Percentiles rank a stretch among this genome's conserved stretches.
Evolutionary conservation across 1,284 basidiomycete genomes (phyloP).

Genomic region (Spongispora temasekensis): DNA sequence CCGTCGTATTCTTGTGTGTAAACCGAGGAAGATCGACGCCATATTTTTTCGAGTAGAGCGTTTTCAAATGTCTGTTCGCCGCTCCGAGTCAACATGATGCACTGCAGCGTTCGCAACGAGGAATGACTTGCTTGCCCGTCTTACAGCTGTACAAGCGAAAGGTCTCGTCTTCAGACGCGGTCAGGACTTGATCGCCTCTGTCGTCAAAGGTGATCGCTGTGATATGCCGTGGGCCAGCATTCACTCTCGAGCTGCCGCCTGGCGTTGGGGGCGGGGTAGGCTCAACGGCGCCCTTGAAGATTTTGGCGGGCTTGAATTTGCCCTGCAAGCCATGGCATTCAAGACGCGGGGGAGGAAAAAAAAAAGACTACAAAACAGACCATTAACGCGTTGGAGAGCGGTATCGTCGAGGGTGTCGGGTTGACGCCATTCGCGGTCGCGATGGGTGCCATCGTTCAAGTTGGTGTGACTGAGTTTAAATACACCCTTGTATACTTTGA

Average conservation of each 20-base stretch:
- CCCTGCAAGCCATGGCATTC: conserved; percentile 40
- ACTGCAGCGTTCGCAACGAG: conserved; percentile 24
- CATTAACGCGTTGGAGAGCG: conserved; percentile 48
- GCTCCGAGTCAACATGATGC: conserved; percentile 18
- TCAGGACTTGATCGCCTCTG: conserved; percentile 82
- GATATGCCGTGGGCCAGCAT: conserved; percentile 63
- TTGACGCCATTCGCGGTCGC: conserved; percentile 39
- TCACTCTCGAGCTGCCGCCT: conserved; percentile 42
- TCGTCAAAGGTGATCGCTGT: conserved; percentile 93
- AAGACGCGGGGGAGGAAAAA: background rate
- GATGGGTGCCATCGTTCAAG: conserved; percentile 33
- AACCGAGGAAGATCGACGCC: conserved; percentile 93
- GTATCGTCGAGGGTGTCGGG: conserved; percentile 34
- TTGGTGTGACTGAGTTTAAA: conserved; percentile 37
- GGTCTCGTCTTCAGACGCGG: conserved; percentile 91
- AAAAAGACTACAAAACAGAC: conserved; percentile 33
- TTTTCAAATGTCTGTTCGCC: conserved; percentile 64
- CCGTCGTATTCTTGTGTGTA: conserved; percentile 85
- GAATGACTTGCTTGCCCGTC: conserved; percentile 86
- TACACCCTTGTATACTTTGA: conserved; percentile 25
- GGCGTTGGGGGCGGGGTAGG: conserved; percentile 52
- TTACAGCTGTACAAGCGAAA: conserved; percentile 89
- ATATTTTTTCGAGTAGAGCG: conserved; percentile 93
- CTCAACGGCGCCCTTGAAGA: conserved; percentile 81
- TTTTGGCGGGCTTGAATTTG: conserved; percentile 85